Percentiles rank a stretch among this genome's conserved stretches.
Conservation (phyloP, 148 eudicot genomes). For the Vaccinium darrowii region DNA sequence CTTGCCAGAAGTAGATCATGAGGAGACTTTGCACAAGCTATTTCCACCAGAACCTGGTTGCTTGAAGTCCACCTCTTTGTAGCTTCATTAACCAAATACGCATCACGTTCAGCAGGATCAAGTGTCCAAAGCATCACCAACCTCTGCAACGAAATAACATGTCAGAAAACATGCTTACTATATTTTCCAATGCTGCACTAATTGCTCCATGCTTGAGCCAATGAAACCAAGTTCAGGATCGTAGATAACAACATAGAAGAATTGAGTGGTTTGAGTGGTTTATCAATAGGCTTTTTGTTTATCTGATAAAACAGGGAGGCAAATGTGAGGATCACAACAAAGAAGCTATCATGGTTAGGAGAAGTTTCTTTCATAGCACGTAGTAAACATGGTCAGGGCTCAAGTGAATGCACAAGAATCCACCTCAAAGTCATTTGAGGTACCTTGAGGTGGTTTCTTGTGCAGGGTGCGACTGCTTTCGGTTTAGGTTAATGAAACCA, state of each 20-base stretch:
- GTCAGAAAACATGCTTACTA: neutral
- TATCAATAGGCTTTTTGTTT: neutral
- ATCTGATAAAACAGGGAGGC: neutral
- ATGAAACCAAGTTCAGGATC: neutral
- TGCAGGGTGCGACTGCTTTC: too few species aligned
- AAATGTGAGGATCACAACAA: neutral
- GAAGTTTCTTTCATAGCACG: too few species aligned
- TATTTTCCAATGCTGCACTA: neutral
- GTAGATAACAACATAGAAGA: neutral
- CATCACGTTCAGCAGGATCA: slow-evolving; percentile 74
- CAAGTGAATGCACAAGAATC: neutral
- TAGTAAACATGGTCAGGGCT: neutral
- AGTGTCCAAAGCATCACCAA: slow-evolving; percentile 47
- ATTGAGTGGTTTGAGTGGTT: too few species aligned
- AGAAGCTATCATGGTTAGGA: too few species aligned
- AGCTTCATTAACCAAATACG: slow-evolving; percentile 59
- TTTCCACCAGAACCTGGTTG: slow-evolving; percentile 53
- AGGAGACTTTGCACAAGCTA: slow-evolving; percentile 68
- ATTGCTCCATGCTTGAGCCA: slow-evolving; percentile 1
- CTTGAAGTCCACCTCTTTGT: slow-evolving; percentile 41
- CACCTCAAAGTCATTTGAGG: too few species aligned
- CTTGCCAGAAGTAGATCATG: slow-evolving; percentile 61
- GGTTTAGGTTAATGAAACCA: too few species aligned
- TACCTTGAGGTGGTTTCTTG: too few species aligned
- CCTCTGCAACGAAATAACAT: slow-evolving; percentile 20